Percentiles rank a stretch among this genome's conserved stretches.
Evolutionary conservation across 2,329 filamentous ascomycete species (phyloP).

Genomic region (Cladosporium velox): DNA sequence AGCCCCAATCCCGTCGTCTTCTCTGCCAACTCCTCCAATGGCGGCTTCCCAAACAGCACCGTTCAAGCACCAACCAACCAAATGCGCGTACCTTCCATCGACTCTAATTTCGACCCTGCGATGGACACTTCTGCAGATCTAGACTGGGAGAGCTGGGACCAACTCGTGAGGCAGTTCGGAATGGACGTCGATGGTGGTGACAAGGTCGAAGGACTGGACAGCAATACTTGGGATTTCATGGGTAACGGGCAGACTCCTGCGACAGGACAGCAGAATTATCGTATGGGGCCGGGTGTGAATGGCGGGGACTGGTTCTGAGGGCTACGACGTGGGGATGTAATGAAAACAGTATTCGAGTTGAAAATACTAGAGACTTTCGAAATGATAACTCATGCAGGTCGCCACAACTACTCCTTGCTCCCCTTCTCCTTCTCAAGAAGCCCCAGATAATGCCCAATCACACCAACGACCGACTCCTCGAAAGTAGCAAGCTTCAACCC

Average conservation of each 20-base stretch:
- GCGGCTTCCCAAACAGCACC: neutral
- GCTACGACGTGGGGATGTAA: neutral
- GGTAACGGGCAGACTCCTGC: conserved; percentile 24
- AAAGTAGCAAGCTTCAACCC: neutral
- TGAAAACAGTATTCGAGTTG: neutral
- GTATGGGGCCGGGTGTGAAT: conserved; percentile 34
- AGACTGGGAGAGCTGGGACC: conserved; percentile 53
- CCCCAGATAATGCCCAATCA: neutral
- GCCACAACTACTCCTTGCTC: neutral
- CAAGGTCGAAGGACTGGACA: conserved; percentile 12
- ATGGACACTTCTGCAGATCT: conserved; percentile 44
- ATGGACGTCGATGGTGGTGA: conserved; percentile 41
- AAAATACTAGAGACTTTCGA: neutral
- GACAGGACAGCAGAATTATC: conserved; percentile 28
- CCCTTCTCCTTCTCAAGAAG: neutral
- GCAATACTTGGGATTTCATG: conserved; percentile 11
- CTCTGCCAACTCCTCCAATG: neutral
- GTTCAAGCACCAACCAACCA: neutral
- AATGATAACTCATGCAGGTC: neutral
- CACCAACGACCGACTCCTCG: neutral
- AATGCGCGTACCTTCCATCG: conserved; percentile 23
- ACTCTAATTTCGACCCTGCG: conserved; percentile 29
- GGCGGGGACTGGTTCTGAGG: conserved; percentile 34
- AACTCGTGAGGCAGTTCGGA: conserved; percentile 50
- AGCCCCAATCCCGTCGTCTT: neutral